A percentile compares a stretch with the other conserved stretches of the same genome.
Conservation (phyloP, 176 grass and related monocot species). For the Neostapfia colusana region DNA sequence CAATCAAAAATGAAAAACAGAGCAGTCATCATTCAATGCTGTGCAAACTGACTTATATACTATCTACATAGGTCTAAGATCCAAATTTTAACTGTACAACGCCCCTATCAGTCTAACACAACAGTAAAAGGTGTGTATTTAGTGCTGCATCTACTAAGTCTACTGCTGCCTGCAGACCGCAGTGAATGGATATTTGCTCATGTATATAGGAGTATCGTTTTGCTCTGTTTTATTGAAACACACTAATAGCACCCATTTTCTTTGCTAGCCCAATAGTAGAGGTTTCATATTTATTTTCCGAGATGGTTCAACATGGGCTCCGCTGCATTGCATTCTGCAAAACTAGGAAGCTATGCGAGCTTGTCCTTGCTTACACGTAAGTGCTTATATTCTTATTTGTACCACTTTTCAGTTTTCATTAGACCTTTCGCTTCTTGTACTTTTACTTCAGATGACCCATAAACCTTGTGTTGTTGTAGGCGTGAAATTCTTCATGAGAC, state of each 20-base stretch:
- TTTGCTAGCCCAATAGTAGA: conserved; percentile 78
- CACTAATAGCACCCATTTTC: conserved; percentile 28
- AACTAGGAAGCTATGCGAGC: conserved; percentile 80
- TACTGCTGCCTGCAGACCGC: not conserved
- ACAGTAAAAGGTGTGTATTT: not conserved
- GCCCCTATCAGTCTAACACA: too few species aligned
- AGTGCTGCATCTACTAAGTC: not conserved
- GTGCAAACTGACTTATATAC: not conserved
- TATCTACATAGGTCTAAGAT: not conserved
- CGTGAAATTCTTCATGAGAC: conserved; percentile 78
- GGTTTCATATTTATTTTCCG: conserved; percentile 78
- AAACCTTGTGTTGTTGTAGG: conserved; percentile 45
- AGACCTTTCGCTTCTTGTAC: conserved; percentile 1
- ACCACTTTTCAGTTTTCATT: conserved; percentile 15
- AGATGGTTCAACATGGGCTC: conserved; percentile 98
- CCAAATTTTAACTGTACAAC: not conserved
- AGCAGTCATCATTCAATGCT: conserved; percentile 11
- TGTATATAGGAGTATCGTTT: conserved; percentile 12
- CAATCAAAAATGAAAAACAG: not conserved
- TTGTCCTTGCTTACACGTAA: conserved; percentile 94
- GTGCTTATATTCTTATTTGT: conserved; percentile 31
- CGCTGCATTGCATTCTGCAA: conserved; percentile 98
- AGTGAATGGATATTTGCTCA: conserved; percentile 15
- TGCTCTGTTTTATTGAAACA: conserved; percentile 1
- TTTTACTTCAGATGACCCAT: conserved; percentile 26